phyloP scores from a whole-genome alignment of 2,329 filamentous ascomycete genomes.

The Ascochyta koolunga region DNA sequence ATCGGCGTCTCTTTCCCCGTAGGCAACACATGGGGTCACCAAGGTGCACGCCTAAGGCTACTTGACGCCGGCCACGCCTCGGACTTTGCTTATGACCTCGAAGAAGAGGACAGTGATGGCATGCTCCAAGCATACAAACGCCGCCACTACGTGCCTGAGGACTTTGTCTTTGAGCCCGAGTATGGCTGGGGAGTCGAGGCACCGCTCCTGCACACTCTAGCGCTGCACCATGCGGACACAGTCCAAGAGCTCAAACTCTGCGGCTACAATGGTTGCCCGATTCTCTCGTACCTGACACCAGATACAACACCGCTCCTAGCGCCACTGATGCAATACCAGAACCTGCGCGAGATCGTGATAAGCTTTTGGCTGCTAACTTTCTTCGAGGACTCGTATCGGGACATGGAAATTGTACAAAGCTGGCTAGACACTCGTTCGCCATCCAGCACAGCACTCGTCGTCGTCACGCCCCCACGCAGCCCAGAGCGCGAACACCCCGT shows the following conservation, averaged over 20 bases:
- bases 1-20: conserved; percentile 52
- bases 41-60: conserved; percentile 41
- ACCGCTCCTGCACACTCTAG: conserved; percentile 52
- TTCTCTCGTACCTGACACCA: conserved; percentile 47
- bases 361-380: conserved; percentile 52
- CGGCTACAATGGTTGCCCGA: conserved; percentile 53
- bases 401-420: conserved; percentile 52
- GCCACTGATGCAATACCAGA: conserved; percentile 51
- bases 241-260: conserved; percentile 56
- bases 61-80: conserved; percentile 34
- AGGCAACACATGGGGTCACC: conserved; percentile 54
- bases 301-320: conserved; percentile 49
- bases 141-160: conserved; percentile 18
- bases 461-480: conserved; percentile 38
- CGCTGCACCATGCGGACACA: conserved; percentile 48
- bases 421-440: conserved; percentile 52
- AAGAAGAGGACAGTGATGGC: conserved; percentile 37
- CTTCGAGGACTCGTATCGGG: conserved; percentile 49
- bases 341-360: conserved; percentile 50
- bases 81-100: conserved; percentile 30
- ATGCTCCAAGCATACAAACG: conserved; percentile 34
- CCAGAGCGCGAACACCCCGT: conserved; percentile 30
- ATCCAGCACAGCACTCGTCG: conserved; percentile 47
- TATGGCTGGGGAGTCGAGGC: conserved; percentile 50
- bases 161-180: conserved; percentile 43